Conservation (phyloP, 257 asterid genomes). For the Anisodus acutangulus region DNA sequence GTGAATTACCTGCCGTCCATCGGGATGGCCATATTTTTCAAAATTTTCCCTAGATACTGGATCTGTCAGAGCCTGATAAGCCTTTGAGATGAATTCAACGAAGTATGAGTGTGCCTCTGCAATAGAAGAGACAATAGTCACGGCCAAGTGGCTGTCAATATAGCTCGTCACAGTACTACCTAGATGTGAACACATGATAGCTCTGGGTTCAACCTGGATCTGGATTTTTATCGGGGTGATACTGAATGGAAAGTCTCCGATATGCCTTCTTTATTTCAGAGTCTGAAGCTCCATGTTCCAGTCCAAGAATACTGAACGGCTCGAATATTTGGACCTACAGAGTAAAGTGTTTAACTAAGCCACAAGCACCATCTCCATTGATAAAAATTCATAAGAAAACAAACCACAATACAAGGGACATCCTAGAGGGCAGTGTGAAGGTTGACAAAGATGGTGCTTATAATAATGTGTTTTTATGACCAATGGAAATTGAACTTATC, state of each 20-base stretch:
- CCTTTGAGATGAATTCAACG: slow-evolving; percentile 90
- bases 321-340: slow-evolving; percentile 79
- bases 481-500: slow-evolving; percentile 8
- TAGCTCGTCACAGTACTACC: background rate
- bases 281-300: slow-evolving; percentile 89
- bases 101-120: slow-evolving; percentile 94
- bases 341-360: background rate
- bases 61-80: slow-evolving; percentile 98
- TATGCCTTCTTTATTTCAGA: slow-evolving; percentile 97
- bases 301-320: slow-evolving; percentile 95
- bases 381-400: background rate
- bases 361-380: background rate
- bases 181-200: background rate
- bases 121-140: slow-evolving; percentile 38
- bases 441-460: background rate
- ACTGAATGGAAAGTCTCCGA: slow-evolving; percentile 90
- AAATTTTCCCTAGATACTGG: slow-evolving; percentile 94
- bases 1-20: slow-evolving; percentile 91
- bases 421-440: background rate
- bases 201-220: slow-evolving; percentile 82
- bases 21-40: slow-evolving; percentile 99
- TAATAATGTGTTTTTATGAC: background rate
- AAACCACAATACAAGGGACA: too few relatives aligned
- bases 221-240: slow-evolving; percentile 99
- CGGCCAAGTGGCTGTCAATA: slow-evolving; percentile 27